Evolutionary conservation across 345 rosid species (phyloP), one percentile per base, ranked within the genome.

Genomic region (Brassica carinata): DNA sequence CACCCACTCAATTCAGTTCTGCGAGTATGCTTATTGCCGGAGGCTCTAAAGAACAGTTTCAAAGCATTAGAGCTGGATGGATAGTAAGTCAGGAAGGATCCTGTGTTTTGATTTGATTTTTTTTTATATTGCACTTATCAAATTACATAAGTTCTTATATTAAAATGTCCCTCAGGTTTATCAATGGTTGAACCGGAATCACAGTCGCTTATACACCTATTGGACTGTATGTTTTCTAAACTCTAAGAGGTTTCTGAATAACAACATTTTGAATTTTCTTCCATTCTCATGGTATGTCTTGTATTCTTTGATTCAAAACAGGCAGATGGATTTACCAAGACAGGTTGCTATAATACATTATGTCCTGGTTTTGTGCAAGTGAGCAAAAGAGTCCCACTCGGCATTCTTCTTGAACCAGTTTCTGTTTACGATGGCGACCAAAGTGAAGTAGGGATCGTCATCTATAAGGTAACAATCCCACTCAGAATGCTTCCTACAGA

Each of bases 361-460:
- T 71, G 81, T 71, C 71, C 65, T 61, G 76, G 81, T 1, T 77
- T 62, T 63, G 70, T 77, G 14, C 81, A 77, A 18, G 81, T 70
- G 23, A 77, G 76, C 76, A 27, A 15, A 0, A 77, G 63, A 9
- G 30, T 27, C 4, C 51, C 81, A 1, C 36, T 71, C 43, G 76
- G 4, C 8, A 11, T 13, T 17, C 51, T 23, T 29, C 31, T 34
- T 31, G 0, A 30, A 8, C 81, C 81, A 33, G 38, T 77, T 26
- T 77, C 81, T 2, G 14, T 3, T 29, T 77, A 77, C 19, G 27
- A 7, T 40, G 81, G 81, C 71, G 57, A 26, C 63, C 81, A 77
- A 14, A 62, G 63, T 43, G 30, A 43, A 14, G 5, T 77, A 69
- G 17, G 9, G 19, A 17, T 71, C 27, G 18, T 48, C 74, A 1